phyloP scores from a whole-genome alignment of 2,329 filamentous ascomycete species.

The Rhytidhysteron rufulum region DNA sequence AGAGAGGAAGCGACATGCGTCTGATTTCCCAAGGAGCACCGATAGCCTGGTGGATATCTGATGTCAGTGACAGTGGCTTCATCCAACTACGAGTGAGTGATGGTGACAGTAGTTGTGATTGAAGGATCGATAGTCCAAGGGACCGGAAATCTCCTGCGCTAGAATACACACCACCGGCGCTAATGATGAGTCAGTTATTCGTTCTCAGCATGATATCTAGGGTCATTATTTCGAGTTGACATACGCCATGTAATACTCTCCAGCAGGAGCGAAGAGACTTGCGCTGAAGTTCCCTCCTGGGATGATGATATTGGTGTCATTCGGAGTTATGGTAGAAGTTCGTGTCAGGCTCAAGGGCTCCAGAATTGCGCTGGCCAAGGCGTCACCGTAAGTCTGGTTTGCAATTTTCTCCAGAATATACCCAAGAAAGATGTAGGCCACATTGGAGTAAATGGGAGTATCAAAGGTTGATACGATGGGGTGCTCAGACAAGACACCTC shows the following conservation, averaged over 20 bases:
- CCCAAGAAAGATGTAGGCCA: conserved; percentile 24
- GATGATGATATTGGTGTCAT: conserved; percentile 11
- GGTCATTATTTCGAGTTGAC: no score
- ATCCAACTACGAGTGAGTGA: conserved; percentile 11
- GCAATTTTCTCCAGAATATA: conserved; percentile 35
- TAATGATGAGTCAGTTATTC: conserved; percentile 2
- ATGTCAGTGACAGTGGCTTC: conserved; percentile 10
- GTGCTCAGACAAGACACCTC: conserved; percentile 16
- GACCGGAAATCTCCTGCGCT: conserved; percentile 8
- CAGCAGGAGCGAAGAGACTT: no score
- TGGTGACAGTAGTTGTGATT: conserved; percentile 7
- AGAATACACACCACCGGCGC: conserved; percentile 11
- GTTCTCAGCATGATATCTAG: neutral
- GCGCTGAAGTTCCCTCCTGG: conserved; percentile 38
- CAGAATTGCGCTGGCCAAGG: conserved; percentile 31
- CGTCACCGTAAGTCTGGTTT: conserved; percentile 22
- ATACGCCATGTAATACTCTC: no score
- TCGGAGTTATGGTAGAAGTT: conserved; percentile 20
- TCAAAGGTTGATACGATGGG: conserved; percentile 23
- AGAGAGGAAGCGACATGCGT: conserved; percentile 4
- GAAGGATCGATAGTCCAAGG: conserved; percentile 12
- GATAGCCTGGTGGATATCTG: conserved; percentile 3
- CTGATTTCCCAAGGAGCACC: conserved; percentile 17
- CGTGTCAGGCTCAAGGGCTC: conserved; percentile 34
- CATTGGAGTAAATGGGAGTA: conserved; percentile 28